These are phyloP conservation scores for Thymus mandschuricus DNA, from an alignment of 257 asterid species.

Conservation along the genomic window DNA sequence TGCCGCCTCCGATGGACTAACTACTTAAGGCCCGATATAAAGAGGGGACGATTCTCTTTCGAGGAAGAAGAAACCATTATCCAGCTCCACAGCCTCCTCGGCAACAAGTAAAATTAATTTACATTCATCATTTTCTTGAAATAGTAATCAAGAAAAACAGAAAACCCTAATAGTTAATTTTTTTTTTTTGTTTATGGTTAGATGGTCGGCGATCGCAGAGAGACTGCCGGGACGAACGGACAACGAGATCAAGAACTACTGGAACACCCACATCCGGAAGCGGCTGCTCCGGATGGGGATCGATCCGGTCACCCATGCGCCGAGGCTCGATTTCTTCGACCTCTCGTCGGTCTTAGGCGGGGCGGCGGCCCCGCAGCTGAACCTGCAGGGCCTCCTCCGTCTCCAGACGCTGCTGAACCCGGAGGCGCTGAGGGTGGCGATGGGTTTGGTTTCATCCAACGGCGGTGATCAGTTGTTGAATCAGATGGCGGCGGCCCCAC, in stretches of 20 bases:
- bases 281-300: slow-evolving; percentile 74
- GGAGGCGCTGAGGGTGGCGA: slow-evolving; percentile 51
- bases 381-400: slow-evolving; percentile 55
- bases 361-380: slow-evolving; percentile 45
- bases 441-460: slow-evolving; percentile 45
- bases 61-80: slow-evolving; percentile 87
- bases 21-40: slow-evolving; percentile 81
- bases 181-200: slow-evolving; percentile 13
- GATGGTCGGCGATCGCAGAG: slow-evolving; percentile 90
- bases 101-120: slow-evolving; percentile 67
- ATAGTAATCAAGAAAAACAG: neutral
- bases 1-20: slow-evolving; percentile 88
- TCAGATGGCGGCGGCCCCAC: slow-evolving; percentile 38
- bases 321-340: slow-evolving; percentile 67
- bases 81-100: slow-evolving; percentile 78
- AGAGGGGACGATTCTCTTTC: slow-evolving; percentile 80
- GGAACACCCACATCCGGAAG: slow-evolving; percentile 85
- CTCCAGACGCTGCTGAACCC: slow-evolving; percentile 76
- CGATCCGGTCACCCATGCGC: slow-evolving; percentile 87
- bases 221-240: slow-evolving; percentile 84
- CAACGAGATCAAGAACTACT: slow-evolving; percentile 83
- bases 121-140: neutral
- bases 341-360: slow-evolving; percentile 55
- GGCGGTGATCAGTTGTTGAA: slow-evolving; percentile 40
- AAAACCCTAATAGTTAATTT: neutral